These are phyloP conservation scores for Claviceps paspali DNA, from an alignment of 2,329 filamentous ascomycete species.

Conservation along the genomic window DNA sequence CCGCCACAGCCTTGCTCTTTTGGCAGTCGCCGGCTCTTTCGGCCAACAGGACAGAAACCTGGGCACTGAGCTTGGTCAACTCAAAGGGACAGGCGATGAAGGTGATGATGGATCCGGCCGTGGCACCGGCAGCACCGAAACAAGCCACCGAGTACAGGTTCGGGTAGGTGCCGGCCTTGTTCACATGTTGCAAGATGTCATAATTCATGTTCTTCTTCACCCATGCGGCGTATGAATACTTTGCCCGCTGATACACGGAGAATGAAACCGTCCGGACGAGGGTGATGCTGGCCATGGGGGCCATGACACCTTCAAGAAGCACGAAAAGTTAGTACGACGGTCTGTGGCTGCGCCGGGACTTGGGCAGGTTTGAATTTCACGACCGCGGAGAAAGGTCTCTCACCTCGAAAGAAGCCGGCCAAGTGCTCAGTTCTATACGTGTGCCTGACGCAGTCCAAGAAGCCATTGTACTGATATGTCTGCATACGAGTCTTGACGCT, in stretches of 20 bases:
- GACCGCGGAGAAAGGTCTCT: no score
- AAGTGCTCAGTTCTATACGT: slow-evolving; percentile 63
- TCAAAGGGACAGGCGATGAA: slow-evolving; percentile 77
- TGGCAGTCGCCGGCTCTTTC: slow-evolving; percentile 19
- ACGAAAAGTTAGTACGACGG: neutral
- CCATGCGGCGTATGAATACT: slow-evolving; percentile 57
- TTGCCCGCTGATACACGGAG: slow-evolving; percentile 64
- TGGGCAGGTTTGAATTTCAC: no score
- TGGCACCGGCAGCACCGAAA: slow-evolving; percentile 64
- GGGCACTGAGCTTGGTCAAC: slow-evolving; percentile 75
- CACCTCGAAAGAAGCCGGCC: slow-evolving; percentile 71
- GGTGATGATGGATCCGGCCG: slow-evolving; percentile 65
- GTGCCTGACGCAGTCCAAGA: slow-evolving; percentile 56
- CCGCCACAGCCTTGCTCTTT: slow-evolving; percentile 42
- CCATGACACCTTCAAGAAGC: slow-evolving; percentile 45
- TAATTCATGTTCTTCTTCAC: slow-evolving; percentile 50
- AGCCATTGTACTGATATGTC: slow-evolving; percentile 64
- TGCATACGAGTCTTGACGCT: slow-evolving; percentile 86
- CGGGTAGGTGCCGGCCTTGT: slow-evolving; percentile 53
- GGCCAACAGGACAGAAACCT: slow-evolving; percentile 67
- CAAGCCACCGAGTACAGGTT: slow-evolving; percentile 59
- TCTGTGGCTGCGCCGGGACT: no score
- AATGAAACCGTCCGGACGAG: slow-evolving; percentile 65
- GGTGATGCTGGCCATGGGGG: slow-evolving; percentile 67
- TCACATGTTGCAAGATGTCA: slow-evolving; percentile 60